Conservation (phyloP, 1,284 basidiomycete species). For the Puccinia coronata region DNA sequence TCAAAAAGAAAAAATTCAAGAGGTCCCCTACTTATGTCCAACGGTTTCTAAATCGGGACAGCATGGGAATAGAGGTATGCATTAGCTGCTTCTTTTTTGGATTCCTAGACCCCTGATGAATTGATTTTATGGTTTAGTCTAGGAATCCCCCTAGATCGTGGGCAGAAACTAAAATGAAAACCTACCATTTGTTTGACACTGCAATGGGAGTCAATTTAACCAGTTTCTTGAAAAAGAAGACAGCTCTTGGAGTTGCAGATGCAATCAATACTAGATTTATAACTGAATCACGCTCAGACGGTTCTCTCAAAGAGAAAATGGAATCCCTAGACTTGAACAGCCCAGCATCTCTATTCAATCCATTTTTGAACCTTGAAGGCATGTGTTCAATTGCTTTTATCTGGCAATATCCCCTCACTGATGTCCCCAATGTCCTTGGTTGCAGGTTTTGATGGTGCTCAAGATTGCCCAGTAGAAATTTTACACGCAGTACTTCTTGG, state of each 20-base stretch:
- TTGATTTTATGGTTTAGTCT: not conserved
- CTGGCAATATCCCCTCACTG: not conserved
- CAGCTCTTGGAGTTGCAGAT: not conserved
- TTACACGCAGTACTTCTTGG: conserved; percentile 55
- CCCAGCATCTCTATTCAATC: not conserved
- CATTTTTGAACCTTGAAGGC: not conserved
- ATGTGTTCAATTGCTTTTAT: not conserved
- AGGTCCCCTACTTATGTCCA: not conserved
- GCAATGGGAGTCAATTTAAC: not conserved
- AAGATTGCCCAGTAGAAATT: conserved; percentile 55
- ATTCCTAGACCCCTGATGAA: not conserved
- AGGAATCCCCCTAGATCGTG: not conserved
- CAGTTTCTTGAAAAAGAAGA: not conserved
- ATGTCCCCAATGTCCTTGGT: too few species aligned
- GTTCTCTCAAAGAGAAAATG: not conserved
- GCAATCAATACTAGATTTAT: not conserved
- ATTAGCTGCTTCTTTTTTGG: not conserved
- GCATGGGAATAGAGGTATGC: too few species aligned
- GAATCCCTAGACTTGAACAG: not conserved
- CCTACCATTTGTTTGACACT: not conserved
- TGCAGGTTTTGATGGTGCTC: conserved; percentile 62
- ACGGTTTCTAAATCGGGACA: not conserved
- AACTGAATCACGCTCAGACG: not conserved
- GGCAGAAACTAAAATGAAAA: not conserved
- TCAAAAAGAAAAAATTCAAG: not conserved